Percentiles rank a stretch among this genome's conserved stretches.
These are phyloP conservation scores for Penicillium riverlandense DNA, from an alignment of 495 filamentous ascomycete genomes.

Conservation along the genomic window DNA sequence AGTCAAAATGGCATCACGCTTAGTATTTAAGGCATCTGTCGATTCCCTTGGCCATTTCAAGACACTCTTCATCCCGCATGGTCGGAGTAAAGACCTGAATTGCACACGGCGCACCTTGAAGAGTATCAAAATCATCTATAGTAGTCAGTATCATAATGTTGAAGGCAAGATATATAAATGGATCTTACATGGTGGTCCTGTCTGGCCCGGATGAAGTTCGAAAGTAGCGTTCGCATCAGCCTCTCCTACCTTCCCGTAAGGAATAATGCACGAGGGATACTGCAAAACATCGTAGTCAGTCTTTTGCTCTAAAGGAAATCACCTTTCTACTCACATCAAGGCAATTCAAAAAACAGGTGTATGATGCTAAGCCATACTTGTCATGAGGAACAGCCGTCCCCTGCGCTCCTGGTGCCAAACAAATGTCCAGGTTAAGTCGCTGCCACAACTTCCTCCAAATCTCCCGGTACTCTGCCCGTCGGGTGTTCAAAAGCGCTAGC, in stretches of 20 bases:
- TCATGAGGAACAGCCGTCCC: slow-evolving; percentile 40
- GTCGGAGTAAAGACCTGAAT: slow-evolving; percentile 17
- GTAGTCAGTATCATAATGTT: no score
- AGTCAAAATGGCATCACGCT: background rate
- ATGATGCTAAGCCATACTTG: slow-evolving; percentile 31
- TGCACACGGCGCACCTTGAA: slow-evolving; percentile 14
- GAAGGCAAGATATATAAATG: background rate
- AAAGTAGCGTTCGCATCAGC: slow-evolving; percentile 7
- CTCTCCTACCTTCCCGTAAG: slow-evolving; percentile 13
- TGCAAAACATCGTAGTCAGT: background rate
- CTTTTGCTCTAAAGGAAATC: no score
- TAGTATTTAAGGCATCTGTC: slow-evolving; percentile 8
- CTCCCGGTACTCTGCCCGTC: slow-evolving; percentile 10
- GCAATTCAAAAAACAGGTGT: slow-evolving; percentile 35
- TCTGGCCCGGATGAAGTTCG: slow-evolving; percentile 5
- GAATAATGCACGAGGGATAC: slow-evolving; percentile 28
- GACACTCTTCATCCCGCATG: slow-evolving; percentile 19
- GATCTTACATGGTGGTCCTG: slow-evolving; percentile 10
- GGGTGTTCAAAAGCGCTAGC: slow-evolving; percentile 10
- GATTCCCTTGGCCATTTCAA: slow-evolving; percentile 16
- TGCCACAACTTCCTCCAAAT: slow-evolving; percentile 26
- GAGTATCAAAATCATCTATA: slow-evolving; percentile 10
- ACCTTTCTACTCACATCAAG: slow-evolving; percentile 30
- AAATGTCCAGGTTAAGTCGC: slow-evolving; percentile 29
- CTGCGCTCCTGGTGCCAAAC: slow-evolving; percentile 32